Conservation (phyloP, 768 basidiomycete species). For the Rhizopogon roseolus region DNA sequence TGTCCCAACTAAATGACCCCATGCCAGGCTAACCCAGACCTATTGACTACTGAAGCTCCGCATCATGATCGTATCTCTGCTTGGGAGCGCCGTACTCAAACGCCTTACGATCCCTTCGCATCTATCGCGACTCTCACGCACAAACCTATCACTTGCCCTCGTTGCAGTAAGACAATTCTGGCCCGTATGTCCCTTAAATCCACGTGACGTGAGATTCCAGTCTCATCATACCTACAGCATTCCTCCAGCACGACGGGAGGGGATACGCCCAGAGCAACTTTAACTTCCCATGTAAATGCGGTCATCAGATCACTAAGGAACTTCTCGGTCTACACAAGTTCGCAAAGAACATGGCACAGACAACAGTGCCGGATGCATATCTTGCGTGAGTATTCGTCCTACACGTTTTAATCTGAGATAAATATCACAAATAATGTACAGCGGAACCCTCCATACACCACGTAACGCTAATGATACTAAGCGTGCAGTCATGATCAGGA, state of each 20-base stretch:
- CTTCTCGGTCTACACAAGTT: slow-evolving; percentile 35
- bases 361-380: slow-evolving; percentile 8
- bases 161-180: slow-evolving; percentile 11
- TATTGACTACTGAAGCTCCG: neutral
- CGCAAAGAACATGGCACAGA: slow-evolving; percentile 26
- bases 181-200: slow-evolving; percentile 16
- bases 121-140: slow-evolving; percentile 13
- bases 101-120: slow-evolving; percentile 24
- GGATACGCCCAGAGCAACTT: slow-evolving; percentile 48
- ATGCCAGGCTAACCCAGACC: neutral
- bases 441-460: slow-evolving; percentile 30
- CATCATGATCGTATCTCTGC: neutral
- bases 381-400: slow-evolving; percentile 25
- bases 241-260: slow-evolving; percentile 28
- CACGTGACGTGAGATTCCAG: neutral
- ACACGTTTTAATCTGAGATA: no score
- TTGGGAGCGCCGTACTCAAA: slow-evolving; percentile 4
- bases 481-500: slow-evolving; percentile 22
- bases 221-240: slow-evolving; percentile 25
- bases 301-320: slow-evolving; percentile 31
- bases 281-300: slow-evolving; percentile 29
- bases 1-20: neutral
- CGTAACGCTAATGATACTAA: slow-evolving; percentile 6
- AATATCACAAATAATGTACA: slow-evolving; percentile 3
- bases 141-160: slow-evolving; percentile 25